phyloP scores from a whole-genome alignment of 139 green algal species.

The Yamagishiella unicocca region DNA sequence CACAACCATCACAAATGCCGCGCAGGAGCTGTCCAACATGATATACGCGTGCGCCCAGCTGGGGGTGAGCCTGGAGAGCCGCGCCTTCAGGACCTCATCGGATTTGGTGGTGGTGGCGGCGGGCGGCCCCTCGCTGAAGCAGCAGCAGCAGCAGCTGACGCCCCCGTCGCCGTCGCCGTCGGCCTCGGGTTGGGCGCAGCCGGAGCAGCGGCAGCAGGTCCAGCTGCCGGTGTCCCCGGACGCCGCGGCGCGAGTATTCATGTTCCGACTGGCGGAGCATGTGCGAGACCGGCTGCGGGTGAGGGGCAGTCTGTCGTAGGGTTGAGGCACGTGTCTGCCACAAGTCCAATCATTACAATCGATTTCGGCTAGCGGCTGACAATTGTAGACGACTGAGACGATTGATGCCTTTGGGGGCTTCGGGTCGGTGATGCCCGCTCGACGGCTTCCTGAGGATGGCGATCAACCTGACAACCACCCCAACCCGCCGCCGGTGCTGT shows the following conservation, averaged over 20 bases:
- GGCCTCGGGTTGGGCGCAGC: too few relatives aligned
- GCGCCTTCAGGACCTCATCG: background rate
- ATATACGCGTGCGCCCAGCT: background rate
- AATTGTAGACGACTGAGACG: background rate
- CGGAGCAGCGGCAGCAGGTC: background rate
- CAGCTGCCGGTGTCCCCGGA: background rate
- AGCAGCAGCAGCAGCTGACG: background rate
- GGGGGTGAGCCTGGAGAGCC: background rate
- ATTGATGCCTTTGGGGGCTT: too few relatives aligned
- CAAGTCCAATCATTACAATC: background rate
- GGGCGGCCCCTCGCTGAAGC: background rate
- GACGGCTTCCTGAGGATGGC: too few relatives aligned
- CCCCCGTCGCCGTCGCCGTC: background rate
- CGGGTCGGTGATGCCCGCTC: too few relatives aligned
- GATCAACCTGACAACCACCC: background rate
- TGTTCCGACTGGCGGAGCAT: background rate
- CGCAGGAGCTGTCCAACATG: background rate
- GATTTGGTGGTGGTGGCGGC: background rate
- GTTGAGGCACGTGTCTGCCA: background rate
- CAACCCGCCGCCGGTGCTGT: background rate
- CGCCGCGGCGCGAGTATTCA: background rate
- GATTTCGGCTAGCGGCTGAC: background rate
- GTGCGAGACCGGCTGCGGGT: constrained; percentile 4
- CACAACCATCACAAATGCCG: too few relatives aligned
- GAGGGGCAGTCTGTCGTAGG: background rate